Percentiles rank a stretch among this genome's conserved stretches.
Conservation (phyloP, 2,329 filamentous ascomycete genomes). For the Zasmidium angulare region DNA sequence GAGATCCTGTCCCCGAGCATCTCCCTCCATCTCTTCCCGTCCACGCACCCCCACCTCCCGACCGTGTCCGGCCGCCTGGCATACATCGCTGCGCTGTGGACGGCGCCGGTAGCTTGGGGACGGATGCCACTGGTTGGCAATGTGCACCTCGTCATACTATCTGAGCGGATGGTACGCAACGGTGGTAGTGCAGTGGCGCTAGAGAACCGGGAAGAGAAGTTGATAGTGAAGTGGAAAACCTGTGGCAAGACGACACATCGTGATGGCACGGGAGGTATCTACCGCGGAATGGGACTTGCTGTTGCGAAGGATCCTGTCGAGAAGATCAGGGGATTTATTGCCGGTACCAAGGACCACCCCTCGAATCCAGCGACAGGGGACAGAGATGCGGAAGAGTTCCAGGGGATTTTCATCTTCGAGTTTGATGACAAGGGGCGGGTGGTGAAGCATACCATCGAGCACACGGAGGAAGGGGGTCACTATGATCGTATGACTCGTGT, state of each 20-base stretch:
- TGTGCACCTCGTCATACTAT: slow-evolving; percentile 81
- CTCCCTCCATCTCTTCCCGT: slow-evolving; percentile 64
- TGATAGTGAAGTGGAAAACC: slow-evolving; percentile 89
- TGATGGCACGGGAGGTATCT: slow-evolving; percentile 46
- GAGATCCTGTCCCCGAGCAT: slow-evolving; percentile 64
- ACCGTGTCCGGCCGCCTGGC: slow-evolving; percentile 87
- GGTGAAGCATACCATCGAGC: slow-evolving; percentile 87
- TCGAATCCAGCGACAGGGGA: not conserved
- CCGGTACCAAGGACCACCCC: slow-evolving; percentile 50
- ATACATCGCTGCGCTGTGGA: slow-evolving; percentile 93
- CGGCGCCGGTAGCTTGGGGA: slow-evolving; percentile 93
- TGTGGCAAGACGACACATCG: slow-evolving; percentile 49
- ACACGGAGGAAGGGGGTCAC: slow-evolving; percentile 77
- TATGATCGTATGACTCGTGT: slow-evolving; percentile 85
- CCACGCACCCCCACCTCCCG: slow-evolving; percentile 83
- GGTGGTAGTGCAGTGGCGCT: slow-evolving; percentile 44
- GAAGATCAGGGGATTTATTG: slow-evolving; percentile 56
- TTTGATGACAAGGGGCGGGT: slow-evolving; percentile 87
- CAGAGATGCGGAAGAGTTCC: slow-evolving; percentile 67
- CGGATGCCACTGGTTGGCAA: slow-evolving; percentile 87
- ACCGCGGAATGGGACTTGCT: slow-evolving; percentile 37
- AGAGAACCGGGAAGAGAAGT: slow-evolving; percentile 63
- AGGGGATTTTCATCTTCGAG: slow-evolving; percentile 90
- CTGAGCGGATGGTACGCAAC: slow-evolving; percentile 76
- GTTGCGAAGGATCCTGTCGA: slow-evolving; percentile 50